Conservation (phyloP, 2,329 filamentous ascomycete genomes). For the Pseudogymnoascus verrucosus region DNA sequence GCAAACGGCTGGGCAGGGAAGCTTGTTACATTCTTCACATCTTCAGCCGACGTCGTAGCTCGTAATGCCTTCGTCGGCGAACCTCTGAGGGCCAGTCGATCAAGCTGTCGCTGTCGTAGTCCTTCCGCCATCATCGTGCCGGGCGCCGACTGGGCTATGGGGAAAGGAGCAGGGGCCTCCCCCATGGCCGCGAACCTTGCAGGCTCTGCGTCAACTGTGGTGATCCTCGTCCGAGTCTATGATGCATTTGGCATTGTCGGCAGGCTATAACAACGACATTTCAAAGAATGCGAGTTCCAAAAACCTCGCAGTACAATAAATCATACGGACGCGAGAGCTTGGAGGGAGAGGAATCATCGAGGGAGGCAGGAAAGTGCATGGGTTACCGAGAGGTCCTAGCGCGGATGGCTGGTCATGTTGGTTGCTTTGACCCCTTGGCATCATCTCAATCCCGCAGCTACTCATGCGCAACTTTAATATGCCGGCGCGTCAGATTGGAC, state of each 20-base stretch:
- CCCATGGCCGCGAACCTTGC: not conserved
- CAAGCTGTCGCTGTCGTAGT: constrained; percentile 29
- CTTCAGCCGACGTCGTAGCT: constrained; percentile 19
- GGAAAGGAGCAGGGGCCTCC: constrained; percentile 7
- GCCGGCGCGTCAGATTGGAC: not conserved
- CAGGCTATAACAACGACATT: constrained; percentile 1
- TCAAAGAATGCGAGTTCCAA: constrained; percentile 2
- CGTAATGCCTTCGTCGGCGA: constrained; percentile 19
- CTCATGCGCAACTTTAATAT: constrained; percentile 5
- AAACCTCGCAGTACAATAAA: not conserved
- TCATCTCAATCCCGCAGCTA: not conserved
- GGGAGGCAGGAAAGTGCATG: constrained; percentile 4
- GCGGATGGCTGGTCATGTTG: constrained; percentile 7
- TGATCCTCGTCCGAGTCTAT: constrained; percentile 7
- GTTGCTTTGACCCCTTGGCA: constrained; percentile 5
- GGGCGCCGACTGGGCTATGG: not conserved
- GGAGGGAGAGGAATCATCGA: not conserved
- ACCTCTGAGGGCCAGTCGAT: constrained; percentile 26
- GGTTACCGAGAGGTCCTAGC: constrained; percentile 4
- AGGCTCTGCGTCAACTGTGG: constrained; percentile 5
- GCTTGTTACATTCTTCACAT: constrained; percentile 20
- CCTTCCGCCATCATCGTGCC: constrained; percentile 12
- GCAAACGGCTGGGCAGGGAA: constrained; percentile 19
- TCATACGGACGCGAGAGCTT: not conserved
- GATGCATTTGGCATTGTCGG: not conserved